Conservation (phyloP, 108 stramenopile genomes). For the Cyclotella sp. region DNA sequence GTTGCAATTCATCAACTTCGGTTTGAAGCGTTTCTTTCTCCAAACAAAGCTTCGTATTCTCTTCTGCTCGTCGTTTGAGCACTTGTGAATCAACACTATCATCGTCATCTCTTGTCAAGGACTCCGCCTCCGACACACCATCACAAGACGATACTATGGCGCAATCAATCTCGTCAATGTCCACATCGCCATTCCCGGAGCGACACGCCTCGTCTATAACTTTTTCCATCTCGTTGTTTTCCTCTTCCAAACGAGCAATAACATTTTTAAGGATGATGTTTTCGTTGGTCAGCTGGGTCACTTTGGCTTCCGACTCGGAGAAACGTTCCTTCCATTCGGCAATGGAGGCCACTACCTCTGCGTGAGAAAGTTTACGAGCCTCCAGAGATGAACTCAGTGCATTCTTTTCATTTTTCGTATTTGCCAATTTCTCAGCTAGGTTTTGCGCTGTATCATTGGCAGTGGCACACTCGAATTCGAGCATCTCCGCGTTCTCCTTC, state of each 20-base stretch:
- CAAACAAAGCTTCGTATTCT: neutral
- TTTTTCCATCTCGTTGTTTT: conserved; percentile 23
- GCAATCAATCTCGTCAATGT: conserved; percentile 13
- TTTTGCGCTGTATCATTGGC: neutral
- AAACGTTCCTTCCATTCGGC: neutral
- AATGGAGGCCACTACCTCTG: neutral
- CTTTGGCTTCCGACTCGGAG: conserved; percentile 1
- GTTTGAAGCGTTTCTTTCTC: neutral
- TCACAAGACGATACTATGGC: neutral
- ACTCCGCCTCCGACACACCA: neutral
- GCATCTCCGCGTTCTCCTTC: neutral
- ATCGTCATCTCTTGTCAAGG: conserved; percentile 17
- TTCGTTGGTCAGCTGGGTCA: conserved; percentile 5
- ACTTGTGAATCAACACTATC: neutral
- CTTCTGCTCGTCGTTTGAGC: neutral
- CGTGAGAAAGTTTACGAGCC: neutral
- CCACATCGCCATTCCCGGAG: neutral
- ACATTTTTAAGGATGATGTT: conserved; percentile 18
- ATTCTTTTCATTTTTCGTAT: neutral
- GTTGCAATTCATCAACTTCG: conserved; percentile 15
- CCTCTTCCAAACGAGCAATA: conserved; percentile 3
- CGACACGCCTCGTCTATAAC: conserved; percentile 14
- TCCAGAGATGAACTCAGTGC: neutral
- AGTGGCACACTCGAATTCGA: neutral
- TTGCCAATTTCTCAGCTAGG: neutral